Base-by-base conservation (phyloP, 257 asterid genomes). In the Ajuga chamaepitys region DNA sequence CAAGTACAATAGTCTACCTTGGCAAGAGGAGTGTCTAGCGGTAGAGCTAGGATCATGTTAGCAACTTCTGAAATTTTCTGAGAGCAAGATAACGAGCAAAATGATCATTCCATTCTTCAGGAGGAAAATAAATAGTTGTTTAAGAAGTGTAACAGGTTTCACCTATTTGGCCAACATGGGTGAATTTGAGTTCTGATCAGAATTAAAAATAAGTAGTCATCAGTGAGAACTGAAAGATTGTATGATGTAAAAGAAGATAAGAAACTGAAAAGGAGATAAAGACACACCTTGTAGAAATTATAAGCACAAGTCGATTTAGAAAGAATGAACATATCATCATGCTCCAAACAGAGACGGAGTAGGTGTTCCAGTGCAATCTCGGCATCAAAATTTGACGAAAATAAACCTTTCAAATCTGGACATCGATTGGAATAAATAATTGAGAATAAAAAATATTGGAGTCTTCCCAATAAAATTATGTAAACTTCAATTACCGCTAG, bases 1-100 rank as follows among this genome's bases (percentile, higher is more conserved):
- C n/a, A 35, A n/a, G 64, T 25, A 53, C 37, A 40, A 69, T 46
- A 62, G 8, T 38, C 46, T 73, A 84, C 91, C 91, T 89, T 87
- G 44, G 95, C 99, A 35, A 90, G 95, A 65, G 99, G 92, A 40
- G 92, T 83, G 70, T 80, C 76, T 20, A 88, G 77, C 51, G 96
- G 99, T 46, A 94, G 80, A 71, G 92, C 88, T 68, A 94, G 86
- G 68, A 83, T 75, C 95, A 83, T 88, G 59, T 88, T 95, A 72
- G 77, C 76, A 46, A 81, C 84, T 71, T 88, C 96, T 75, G 82
- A 47, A 57, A 88, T 78, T 69, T 72, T 85, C 77, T 74, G 72
- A 88, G 90, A 56, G 89, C 80, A 58, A 88, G 88, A 77, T 81
- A 84, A 52, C 77, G 88, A 64, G 82, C 84, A 55, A 89, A 85